These are phyloP conservation scores for Blastobotrys apis DNA, from an alignment of 1,139 yeast genomes.

Conservation along the genomic window DNA sequence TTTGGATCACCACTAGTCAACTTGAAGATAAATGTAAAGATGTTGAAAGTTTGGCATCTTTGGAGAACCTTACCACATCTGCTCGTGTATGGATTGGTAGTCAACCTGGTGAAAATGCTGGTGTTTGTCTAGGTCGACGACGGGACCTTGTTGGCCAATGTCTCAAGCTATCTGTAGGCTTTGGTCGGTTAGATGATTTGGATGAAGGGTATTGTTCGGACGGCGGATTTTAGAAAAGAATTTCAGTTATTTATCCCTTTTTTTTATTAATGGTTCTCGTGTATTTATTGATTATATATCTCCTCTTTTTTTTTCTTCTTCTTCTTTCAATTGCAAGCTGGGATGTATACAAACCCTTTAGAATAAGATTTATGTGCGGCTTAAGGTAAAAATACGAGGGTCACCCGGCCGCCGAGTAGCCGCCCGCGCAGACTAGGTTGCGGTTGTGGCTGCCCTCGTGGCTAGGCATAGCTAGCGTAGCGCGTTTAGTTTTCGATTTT, in stretches of 20 bases:
- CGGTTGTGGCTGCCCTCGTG: no score
- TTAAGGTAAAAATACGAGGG: no score
- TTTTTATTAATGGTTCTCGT: slow-evolving; percentile 1
- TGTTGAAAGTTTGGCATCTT: slow-evolving; percentile 7
- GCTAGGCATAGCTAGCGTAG: no score
- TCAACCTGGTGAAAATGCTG: slow-evolving; percentile 33
- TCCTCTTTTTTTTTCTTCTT: neutral
- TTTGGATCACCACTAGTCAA: slow-evolving; percentile 23
- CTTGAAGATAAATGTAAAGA: slow-evolving; percentile 17
- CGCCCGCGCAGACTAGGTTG: no score
- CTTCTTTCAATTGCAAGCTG: no score
- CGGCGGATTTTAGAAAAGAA: neutral
- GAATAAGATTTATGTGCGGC: no score
- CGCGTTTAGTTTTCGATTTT: no score
- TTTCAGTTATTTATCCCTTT: neutral
- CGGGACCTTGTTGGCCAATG: slow-evolving; percentile 34
- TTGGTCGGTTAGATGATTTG: slow-evolving; percentile 27
- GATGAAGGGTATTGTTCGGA: slow-evolving; percentile 30
- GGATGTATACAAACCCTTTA: no score
- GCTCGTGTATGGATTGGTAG: slow-evolving; percentile 39
- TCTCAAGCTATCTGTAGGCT: slow-evolving; percentile 29
- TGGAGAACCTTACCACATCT: slow-evolving; percentile 29
- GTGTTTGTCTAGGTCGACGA: slow-evolving; percentile 30
- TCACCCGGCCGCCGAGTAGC: no score
- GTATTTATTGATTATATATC: neutral